phyloP scores from a whole-genome alignment of 2,329 filamentous ascomycete species.

The Hymenoscyphus salicellus region DNA sequence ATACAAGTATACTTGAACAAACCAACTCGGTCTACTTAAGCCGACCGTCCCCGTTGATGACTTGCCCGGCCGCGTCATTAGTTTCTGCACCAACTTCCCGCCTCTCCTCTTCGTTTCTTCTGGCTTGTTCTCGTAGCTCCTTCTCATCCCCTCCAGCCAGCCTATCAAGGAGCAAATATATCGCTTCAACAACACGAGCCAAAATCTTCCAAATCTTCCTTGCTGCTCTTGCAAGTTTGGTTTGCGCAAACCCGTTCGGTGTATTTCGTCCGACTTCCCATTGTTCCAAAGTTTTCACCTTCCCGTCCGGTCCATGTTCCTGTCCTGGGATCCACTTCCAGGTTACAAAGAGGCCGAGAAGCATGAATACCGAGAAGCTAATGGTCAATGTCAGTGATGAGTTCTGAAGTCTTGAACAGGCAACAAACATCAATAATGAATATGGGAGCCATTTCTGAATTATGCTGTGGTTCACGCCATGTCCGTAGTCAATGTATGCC shows the following conservation, averaged over 20 bases:
- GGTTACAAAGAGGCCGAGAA: conserved; percentile 24
- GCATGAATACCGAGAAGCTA: conserved; percentile 26
- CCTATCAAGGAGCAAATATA: conserved; percentile 18
- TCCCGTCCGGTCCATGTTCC: conserved; percentile 17
- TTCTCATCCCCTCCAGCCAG: conserved; percentile 18
- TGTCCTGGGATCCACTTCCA: conserved; percentile 20
- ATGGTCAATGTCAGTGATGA: background rate
- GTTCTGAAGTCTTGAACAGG: background rate
- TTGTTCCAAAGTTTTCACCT: conserved; percentile 24
- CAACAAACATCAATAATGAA: conserved; percentile 23
- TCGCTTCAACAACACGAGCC: background rate
- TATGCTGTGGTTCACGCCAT: conserved; percentile 9
- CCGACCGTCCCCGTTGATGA: too few relatives aligned
- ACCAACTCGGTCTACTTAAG: too few relatives aligned
- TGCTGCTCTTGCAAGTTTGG: conserved; percentile 7
- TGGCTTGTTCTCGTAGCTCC: conserved; percentile 7
- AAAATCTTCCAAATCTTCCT: conserved; percentile 14
- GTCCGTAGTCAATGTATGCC: conserved; percentile 22
- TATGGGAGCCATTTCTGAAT: conserved; percentile 25
- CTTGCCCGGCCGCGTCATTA: background rate
- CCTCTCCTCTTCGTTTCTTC: conserved; percentile 28
- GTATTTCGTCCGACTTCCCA: conserved; percentile 21
- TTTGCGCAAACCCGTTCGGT: conserved; percentile 19
- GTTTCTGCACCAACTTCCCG: background rate
- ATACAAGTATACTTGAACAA: too few relatives aligned